Conservation (phyloP, 345 rosid species). For the Aquilaria yunnanensis region DNA sequence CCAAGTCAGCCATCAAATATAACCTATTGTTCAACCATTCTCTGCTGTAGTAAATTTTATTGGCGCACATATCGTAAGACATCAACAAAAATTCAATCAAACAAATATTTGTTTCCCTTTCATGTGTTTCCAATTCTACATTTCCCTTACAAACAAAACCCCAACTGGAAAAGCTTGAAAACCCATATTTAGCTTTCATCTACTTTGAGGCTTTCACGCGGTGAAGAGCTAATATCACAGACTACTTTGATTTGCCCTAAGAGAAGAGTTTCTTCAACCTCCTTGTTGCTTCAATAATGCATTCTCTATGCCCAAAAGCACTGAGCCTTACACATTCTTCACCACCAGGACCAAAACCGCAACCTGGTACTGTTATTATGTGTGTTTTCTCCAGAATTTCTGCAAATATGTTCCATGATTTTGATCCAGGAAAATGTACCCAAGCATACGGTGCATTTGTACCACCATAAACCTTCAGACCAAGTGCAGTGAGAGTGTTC, state of each 20-base stretch:
- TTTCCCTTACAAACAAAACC: too few relatives aligned
- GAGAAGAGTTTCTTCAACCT: constrained; percentile 33
- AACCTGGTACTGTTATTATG: constrained; percentile 65
- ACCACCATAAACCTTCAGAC: constrained; percentile 58
- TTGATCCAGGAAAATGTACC: constrained; percentile 61
- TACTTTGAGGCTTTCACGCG: too few relatives aligned
- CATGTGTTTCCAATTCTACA: neutral
- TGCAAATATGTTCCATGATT: constrained; percentile 65
- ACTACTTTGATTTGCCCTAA: neutral
- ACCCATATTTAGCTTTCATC: too few relatives aligned
- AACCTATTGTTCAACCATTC: too few relatives aligned
- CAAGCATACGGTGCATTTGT: constrained; percentile 70
- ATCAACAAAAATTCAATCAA: too few relatives aligned
- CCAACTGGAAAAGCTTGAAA: too few relatives aligned
- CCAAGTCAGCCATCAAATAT: too few relatives aligned
- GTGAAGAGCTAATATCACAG: too few relatives aligned
- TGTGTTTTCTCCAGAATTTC: constrained; percentile 70
- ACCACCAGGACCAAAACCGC: constrained; percentile 79
- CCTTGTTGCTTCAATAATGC: constrained; percentile 53
- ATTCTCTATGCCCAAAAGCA: constrained; percentile 51
- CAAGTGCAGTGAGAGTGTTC: constrained; percentile 42
- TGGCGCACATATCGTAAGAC: too few relatives aligned
- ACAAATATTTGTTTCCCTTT: neutral
- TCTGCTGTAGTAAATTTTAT: too few relatives aligned
- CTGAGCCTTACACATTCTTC: constrained; percentile 68